Conservation (phyloP, 164 flowering plant species). For the Taxillus chinensis region DNA sequence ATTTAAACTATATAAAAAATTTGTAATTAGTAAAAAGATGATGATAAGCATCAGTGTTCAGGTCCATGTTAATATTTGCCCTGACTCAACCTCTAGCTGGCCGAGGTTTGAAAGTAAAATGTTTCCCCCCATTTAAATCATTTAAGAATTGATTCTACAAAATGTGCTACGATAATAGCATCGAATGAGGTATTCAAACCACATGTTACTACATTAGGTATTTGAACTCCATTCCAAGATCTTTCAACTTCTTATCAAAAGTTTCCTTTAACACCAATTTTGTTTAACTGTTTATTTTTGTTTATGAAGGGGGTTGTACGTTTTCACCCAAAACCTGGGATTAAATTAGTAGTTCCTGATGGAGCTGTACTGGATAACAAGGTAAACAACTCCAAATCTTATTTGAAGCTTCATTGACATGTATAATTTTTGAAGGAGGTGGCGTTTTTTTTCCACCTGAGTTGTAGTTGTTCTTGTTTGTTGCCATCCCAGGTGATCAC, state of each 20-base stretch:
- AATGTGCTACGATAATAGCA: background rate
- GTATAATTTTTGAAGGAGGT: background rate
- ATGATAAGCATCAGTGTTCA: no score
- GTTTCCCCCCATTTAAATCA: no score
- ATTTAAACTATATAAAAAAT: no score
- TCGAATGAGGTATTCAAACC: background rate
- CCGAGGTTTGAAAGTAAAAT: no score
- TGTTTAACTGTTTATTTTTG: background rate
- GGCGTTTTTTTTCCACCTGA: background rate
- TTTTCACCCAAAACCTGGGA: background rate
- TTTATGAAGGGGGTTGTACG: background rate
- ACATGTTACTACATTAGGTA: background rate
- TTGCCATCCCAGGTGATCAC: background rate
- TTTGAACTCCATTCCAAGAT: background rate
- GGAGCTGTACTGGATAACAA: constrained; percentile 1
- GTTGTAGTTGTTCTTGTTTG: background rate
- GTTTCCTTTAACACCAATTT: background rate
- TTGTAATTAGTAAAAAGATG: no score
- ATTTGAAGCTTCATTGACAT: background rate
- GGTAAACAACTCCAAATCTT: background rate
- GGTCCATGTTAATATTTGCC: no score
- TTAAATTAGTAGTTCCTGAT: background rate
- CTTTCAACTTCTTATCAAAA: background rate
- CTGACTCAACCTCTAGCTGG: no score
- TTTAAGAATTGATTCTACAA: background rate